These are phyloP conservation scores for Fusarium torulosum DNA, from an alignment of 2,329 filamentous ascomycete species.

Conservation along the genomic window DNA sequence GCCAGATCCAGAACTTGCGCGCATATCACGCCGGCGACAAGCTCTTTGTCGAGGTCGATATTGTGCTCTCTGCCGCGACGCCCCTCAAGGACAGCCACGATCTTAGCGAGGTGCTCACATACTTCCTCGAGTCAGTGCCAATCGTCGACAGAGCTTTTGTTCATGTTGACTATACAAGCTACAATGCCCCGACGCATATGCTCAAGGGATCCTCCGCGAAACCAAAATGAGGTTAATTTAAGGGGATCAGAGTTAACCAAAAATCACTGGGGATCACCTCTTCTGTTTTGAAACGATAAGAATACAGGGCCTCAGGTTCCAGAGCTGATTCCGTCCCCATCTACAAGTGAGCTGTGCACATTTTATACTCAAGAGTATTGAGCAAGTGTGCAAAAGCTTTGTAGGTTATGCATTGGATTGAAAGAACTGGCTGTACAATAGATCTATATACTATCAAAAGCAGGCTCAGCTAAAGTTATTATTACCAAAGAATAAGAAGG, in stretches of 20 bases:
- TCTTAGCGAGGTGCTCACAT: constrained; percentile 80
- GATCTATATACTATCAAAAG: constrained; percentile 27
- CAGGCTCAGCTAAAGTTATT: constrained; percentile 13
- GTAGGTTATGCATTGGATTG: not conserved
- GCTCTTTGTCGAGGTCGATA: constrained; percentile 84
- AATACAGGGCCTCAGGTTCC: not conserved
- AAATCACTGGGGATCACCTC: not conserved
- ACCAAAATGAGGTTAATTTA: constrained; percentile 33
- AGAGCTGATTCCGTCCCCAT: not conserved
- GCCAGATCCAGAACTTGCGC: constrained; percentile 85
- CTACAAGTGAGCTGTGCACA: not conserved
- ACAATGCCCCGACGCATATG: constrained; percentile 72
- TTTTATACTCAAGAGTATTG: not conserved
- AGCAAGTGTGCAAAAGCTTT: not conserved
- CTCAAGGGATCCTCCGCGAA: constrained; percentile 49
- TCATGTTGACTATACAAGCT: constrained; percentile 73
- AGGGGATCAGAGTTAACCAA: not conserved
- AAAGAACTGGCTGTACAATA: constrained; percentile 20
- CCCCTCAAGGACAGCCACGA: constrained; percentile 85
- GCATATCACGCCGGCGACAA: constrained; percentile 90
- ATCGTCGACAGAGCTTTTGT: constrained; percentile 81
- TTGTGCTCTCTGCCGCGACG: constrained; percentile 82
- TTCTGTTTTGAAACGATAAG: not conserved
- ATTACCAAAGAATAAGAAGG: constrained; percentile 5
- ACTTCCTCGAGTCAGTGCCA: constrained; percentile 86